Percentiles rank a stretch among this genome's conserved stretches.
These are phyloP conservation scores for Monilinia fructicola DNA, from an alignment of 2,329 filamentous ascomycete genomes.

Conservation along the genomic window DNA sequence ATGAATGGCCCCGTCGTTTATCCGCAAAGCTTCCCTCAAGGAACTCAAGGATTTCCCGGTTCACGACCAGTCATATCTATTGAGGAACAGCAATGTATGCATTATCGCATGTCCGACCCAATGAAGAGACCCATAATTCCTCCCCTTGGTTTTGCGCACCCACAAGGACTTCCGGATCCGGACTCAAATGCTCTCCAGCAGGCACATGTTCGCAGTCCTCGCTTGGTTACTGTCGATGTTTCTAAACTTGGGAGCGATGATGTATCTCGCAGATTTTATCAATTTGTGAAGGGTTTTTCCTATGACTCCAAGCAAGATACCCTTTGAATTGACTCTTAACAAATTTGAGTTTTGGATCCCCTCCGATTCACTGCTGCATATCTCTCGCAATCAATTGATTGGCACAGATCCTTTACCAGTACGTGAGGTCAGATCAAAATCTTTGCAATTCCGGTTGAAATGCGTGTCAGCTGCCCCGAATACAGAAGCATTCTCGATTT, in stretches of 20 bases:
- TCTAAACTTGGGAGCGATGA: conserved; percentile 34
- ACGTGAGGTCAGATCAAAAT: conserved; percentile 49
- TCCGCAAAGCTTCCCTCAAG: not conserved
- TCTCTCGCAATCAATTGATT: conserved; percentile 33
- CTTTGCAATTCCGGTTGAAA: conserved; percentile 66
- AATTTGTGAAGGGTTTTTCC: conserved; percentile 56
- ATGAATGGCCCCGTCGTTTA: not conserved
- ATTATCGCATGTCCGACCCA: conserved; percentile 26
- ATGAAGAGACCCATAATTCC: conserved; percentile 42
- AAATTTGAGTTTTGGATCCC: conserved; percentile 42
- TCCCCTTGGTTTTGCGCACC: conserved; percentile 37
- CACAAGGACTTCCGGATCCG: conserved; percentile 48
- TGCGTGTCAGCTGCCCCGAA: conserved; percentile 50
- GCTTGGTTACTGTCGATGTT: conserved; percentile 39
- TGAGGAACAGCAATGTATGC: conserved; percentile 41
- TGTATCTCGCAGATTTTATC: conserved; percentile 47
- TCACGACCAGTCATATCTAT: conserved; percentile 1
- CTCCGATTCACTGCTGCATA: conserved; percentile 26
- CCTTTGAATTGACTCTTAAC: conserved; percentile 37
- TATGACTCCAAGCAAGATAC: conserved; percentile 45
- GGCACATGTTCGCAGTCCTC: conserved; percentile 55
- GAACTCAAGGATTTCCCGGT: not conserved
- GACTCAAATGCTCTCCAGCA: conserved; percentile 56
- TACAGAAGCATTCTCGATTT: conserved; percentile 40
- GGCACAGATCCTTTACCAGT: conserved; percentile 35